phyloP scores from a whole-genome alignment of 192 early-diverging fungal species.

The Phycomyces nitens region DNA sequence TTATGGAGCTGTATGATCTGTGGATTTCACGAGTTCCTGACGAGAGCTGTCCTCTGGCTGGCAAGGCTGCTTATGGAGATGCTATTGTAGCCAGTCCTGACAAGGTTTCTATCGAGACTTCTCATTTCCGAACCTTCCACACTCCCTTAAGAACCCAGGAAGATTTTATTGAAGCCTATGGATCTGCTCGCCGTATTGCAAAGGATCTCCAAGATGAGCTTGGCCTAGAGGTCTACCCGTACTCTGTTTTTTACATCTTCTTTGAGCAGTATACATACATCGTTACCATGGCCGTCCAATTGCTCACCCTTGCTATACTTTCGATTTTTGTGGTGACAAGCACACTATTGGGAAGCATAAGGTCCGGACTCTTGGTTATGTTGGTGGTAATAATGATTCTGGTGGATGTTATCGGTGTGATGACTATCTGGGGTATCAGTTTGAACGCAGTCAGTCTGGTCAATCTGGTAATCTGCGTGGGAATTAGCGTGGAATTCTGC shows the following conservation, averaged over 20 bases:
- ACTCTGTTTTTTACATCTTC: conserved; percentile 65
- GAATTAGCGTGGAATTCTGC: conserved; percentile 68
- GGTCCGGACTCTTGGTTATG: conserved; percentile 52
- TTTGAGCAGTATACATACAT: conserved; percentile 66
- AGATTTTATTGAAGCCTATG: conserved; percentile 57
- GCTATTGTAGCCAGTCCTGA: conserved; percentile 44
- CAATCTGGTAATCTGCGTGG: conserved; percentile 63
- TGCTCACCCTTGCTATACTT: conserved; percentile 47
- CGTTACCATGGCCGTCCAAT: conserved; percentile 42
- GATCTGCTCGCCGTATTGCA: conserved; percentile 55
- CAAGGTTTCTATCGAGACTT: conserved; percentile 41
- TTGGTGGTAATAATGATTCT: conserved; percentile 58
- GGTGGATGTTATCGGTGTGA: conserved; percentile 50
- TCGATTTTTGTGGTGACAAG: conserved; percentile 53
- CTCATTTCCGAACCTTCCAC: conserved; percentile 60
- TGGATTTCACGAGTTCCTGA: conserved; percentile 51
- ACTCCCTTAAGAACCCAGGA: conserved; percentile 53
- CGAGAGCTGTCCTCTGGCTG: conserved; percentile 57
- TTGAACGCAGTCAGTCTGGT: conserved; percentile 64
- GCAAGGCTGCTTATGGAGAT: conserved; percentile 63
- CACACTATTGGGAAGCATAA: conserved; percentile 45
- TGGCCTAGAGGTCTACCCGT: conserved; percentile 52
- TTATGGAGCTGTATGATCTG: conserved; percentile 47
- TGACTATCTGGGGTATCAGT: conserved; percentile 54
- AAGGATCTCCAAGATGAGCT: conserved; percentile 38